phyloP scores from a whole-genome alignment of 192 early-diverging fungal genomes.

The Obelidium mucronatum region DNA sequence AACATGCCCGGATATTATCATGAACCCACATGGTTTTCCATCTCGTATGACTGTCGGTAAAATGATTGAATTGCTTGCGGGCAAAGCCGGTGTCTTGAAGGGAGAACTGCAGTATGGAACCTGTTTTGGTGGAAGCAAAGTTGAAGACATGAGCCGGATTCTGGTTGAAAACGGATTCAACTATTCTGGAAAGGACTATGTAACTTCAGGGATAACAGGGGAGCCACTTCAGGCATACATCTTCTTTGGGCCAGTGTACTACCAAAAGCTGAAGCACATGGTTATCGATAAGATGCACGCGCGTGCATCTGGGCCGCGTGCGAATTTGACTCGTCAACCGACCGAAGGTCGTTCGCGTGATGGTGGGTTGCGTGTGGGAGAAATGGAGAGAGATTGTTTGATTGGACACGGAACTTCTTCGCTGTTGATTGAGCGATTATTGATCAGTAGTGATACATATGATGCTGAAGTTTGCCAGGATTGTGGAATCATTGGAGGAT shows the following conservation, averaged over 20 bases:
- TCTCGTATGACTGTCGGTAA: conserved; percentile 99
- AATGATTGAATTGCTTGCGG: conserved; percentile 97
- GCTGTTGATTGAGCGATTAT: conserved; percentile 90
- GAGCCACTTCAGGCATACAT: conserved; percentile 94
- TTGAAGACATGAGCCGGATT: conserved; percentile 95
- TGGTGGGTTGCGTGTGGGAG: conserved; percentile 95
- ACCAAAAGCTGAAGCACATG: conserved; percentile 99
- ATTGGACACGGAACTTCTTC: conserved; percentile 96
- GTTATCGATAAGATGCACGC: conserved; percentile 99
- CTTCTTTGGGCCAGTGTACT: conserved; percentile 95
- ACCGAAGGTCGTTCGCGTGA: conserved; percentile 97
- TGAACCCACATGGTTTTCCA: conserved; percentile 99
- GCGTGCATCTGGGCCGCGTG: conserved; percentile 86
- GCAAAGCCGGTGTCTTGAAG: conserved; percentile 93
- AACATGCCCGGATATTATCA: conserved; percentile 94
- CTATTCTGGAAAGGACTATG: conserved; percentile 97
- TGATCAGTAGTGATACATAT: conserved; percentile 93
- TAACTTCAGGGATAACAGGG: conserved; percentile 86
- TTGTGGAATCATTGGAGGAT: conserved; percentile 93
- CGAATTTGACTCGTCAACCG: conserved; percentile 91
- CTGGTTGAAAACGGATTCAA: conserved; percentile 92
- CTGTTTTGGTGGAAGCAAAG: conserved; percentile 89
- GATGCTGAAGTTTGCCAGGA: conserved; percentile 89
- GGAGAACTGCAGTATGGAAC: conserved; percentile 96
- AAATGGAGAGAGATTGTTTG: conserved; percentile 99